phyloP scores from a whole-genome alignment of 352 stramenopile species.

The Lagenidium giganteum region DNA sequence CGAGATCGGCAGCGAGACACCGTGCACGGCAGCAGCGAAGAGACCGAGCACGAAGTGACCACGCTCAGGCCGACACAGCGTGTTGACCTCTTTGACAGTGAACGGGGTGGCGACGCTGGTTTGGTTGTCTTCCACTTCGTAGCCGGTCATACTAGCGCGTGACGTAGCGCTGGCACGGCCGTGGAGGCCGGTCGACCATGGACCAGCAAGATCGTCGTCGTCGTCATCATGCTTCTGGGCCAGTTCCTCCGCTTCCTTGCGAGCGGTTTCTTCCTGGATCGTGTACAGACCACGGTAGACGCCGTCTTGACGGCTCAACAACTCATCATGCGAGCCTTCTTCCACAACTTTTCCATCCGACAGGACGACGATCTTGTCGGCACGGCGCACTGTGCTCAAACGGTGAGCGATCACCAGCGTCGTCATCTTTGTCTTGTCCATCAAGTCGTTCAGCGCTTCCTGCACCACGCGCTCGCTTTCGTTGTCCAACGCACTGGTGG shows the following conservation, averaged over 20 bases:
- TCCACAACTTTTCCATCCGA: conserved; percentile 21
- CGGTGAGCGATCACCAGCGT: conserved; percentile 45
- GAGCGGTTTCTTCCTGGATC: too few species aligned
- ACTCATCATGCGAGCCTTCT: conserved; percentile 21
- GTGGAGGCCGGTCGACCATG: background rate
- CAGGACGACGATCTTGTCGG: conserved; percentile 34
- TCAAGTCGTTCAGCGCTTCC: conserved; percentile 21
- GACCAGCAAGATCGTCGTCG: too few species aligned
- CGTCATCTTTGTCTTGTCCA: conserved; percentile 35
- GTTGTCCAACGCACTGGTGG: conserved; percentile 43
- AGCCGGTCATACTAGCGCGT: background rate
- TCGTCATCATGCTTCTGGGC: conserved; percentile 18
- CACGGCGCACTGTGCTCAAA: conserved; percentile 29
- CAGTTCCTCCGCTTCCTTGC: conserved; percentile 21
- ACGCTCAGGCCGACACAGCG: conserved; percentile 3
- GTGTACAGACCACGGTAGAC: conserved; percentile 76
- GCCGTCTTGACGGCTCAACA: conserved; percentile 44
- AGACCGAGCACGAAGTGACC: background rate
- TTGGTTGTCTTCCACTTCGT: too few species aligned
- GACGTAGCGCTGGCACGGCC: background rate
- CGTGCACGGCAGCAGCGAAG: conserved; percentile 6
- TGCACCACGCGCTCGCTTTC: conserved; percentile 29
- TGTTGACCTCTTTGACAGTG: conserved; percentile 10
- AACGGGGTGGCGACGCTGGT: too few species aligned
- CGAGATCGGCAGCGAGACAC: conserved; percentile 18